Evolutionary conservation across 2,329 filamentous ascomycete species (phyloP), one percentile per base, ranked within the genome.

Genomic region (Pseudocercospora cruenta): DNA sequence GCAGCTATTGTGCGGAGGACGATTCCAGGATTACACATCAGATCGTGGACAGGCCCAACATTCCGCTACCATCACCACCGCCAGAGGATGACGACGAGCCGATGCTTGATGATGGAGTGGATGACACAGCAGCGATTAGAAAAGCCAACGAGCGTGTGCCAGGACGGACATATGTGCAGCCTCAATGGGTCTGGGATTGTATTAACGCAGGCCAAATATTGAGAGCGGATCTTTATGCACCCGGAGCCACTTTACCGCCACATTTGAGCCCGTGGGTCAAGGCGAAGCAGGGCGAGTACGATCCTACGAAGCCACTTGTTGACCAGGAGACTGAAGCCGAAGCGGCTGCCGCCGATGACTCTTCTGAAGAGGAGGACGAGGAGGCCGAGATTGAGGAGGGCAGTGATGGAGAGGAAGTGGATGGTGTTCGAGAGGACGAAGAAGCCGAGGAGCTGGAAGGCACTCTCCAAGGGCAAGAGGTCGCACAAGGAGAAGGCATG

Each of bases 111-210:
- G 80, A 83, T 57, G 82, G 89, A 86, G 79, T 87, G 87, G 80
- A 91, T 83, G 68, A 82, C 82, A 77, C 80, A 88, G 63, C 83
- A 78, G 26, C 79, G 79, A 66, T 72, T 62, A 69, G 76, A 68
- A 69, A 74, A 58, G 74, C 79, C 39, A 82, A 92, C 74, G 88
- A 88, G 69, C 88, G 93, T 67, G 90, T 98, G 68, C 93, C 94
- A n/a, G 94, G 94, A 39, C 87, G 95, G 71, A 93, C 89, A 69
- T 99, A 99, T 73, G 82, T 99, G 63, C 95, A 99, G 82, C 95
- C 95, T 21, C 95, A 99, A 78, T 99, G 96, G 94, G 89, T 99
- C 3, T 99, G 95, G 95, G 95, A 99, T 77, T 94, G 92, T 74
- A 83, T 97, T 78, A 99, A 99, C 78, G 92, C 95, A 54, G 92